Evolutionary conservation across 306 rosid species (phyloP), one percentile per base, ranked within the genome.

Genomic region (Lathyrus sativus): DNA sequence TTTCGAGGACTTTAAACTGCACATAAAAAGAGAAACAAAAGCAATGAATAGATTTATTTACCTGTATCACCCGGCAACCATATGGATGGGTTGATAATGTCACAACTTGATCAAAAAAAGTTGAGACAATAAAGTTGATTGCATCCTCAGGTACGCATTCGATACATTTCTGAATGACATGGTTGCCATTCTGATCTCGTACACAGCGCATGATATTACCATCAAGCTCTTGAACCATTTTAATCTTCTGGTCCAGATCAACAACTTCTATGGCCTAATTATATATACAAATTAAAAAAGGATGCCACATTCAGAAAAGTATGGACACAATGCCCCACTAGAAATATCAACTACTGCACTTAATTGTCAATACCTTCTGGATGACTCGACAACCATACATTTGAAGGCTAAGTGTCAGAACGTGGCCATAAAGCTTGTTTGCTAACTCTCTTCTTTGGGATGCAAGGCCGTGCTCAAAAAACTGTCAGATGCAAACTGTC

Each of bases 341-440:
- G 68, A 9, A 53, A 63, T 8, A 37, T 22, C 44, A 75, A 74
- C 15, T 7, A 41, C 37, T 24, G 24, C 67, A 10, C 58, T 14
- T 31, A 28, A 28, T 10, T 45, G 50, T 14, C 50, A 39, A 50
- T 88, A 90, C 98, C 97, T 93, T 93, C 78, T 93, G 99, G 76
- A 93, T 93, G 72, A 93, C 97, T 3, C 99, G 87, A 46, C 99
- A 93, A 58, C 99, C 99, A 82, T 93, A 90, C 99, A 93, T 93
- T 76, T 93, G 99, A 85, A 93, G 99, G 85, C 97, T 84, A 37
- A 90, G 92, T 1, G 90, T 81, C 74, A 93, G 88, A 56, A 93
- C 96, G 63, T 93, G 96, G 28, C 86, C 83, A 13, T 81, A 66
- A 62, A 93, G 96, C 65, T 93, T 82, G 87, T 93, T 87, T 61